Evolutionary conservation across 441 rosid species (phyloP).

Genomic region (Arabidopsis hybrid): DNA sequence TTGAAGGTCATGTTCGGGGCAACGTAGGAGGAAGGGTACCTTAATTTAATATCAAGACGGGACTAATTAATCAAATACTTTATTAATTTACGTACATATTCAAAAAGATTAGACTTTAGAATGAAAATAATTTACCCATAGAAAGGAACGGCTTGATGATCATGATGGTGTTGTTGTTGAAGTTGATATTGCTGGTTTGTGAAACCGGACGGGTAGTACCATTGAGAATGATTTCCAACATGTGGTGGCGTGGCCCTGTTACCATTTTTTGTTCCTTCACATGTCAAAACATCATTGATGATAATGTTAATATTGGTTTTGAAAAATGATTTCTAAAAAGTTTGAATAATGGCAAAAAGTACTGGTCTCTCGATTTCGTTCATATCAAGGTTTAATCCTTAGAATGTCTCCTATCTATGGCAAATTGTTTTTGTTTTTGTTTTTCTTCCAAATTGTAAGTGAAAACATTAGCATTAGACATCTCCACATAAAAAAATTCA

Average conservation of each 20-base stretch:
- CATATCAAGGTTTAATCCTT: neutral
- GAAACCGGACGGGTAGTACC: slow-evolving; percentile 73
- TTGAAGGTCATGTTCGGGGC: slow-evolving; percentile 66
- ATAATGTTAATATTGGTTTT: neutral
- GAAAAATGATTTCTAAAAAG: neutral
- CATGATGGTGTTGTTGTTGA: slow-evolving; percentile 63
- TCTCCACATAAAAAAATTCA: neutral
- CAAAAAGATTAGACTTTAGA: neutral
- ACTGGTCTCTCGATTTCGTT: neutral
- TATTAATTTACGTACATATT: neutral
- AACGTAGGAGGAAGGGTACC: slow-evolving; percentile 76
- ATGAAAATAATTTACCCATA: slow-evolving; percentile 60
- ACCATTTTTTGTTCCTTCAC: slow-evolving; percentile 58
- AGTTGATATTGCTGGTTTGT: slow-evolving; percentile 52
- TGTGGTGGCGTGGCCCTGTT: slow-evolving; percentile 57
- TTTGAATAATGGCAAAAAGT: neutral
- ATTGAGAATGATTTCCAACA: slow-evolving; percentile 68
- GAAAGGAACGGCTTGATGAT: slow-evolving; percentile 72
- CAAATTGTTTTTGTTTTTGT: too few relatives aligned
- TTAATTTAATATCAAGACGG: slow-evolving; percentile 36
- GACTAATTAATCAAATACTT: slow-evolving; percentile 11
- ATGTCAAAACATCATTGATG: slow-evolving; percentile 28
- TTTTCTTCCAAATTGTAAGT: neutral
- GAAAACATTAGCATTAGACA: neutral
- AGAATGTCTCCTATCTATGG: neutral